Base-by-base conservation (phyloP, 2,329 filamentous ascomycete genomes). In the Lasiodiplodia citricola region DNA sequence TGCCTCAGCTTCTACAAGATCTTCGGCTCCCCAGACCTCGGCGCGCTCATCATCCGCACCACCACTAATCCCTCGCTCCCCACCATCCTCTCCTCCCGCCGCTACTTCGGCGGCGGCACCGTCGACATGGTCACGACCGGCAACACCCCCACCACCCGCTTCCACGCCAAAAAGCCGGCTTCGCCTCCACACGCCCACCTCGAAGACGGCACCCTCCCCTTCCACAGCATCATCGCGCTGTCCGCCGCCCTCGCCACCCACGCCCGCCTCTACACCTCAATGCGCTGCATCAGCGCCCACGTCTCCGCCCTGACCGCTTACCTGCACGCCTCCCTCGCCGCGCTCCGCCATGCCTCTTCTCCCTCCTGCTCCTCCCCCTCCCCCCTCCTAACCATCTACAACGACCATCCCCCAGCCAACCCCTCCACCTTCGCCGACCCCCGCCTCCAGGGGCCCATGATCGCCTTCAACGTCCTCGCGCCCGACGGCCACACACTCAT, bases 1-100 rank as follows among this genome's bases (percentile, higher is more conserved):
- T 91, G 93, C 0, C 75, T 97, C 56, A 97, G 94, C 79, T 90
- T 98, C 72, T 96, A 97, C 82, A 99, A 98, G 79, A 94, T 97
- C 21, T 98, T 98, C 78, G 95, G 96, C 1, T 97, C 97, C 72
- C 95, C 95, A 0, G 93, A 97, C 77, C 83, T 98, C 2, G 95
- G 95, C 1, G 94, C 90, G 1, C 81, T 98, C 69, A 89, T 98
- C 38, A 89, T 98, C 16, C 89, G 91, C 55, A 93, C 92, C 73
- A 85, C 87, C 44, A 64, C 80, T 25, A 25, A 25, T 83, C 67
- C 82, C 87, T n/a, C 41, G 6, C 87, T 91, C 14, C 87, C 87
- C 11, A 78, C 85, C 50, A 76, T 91, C 2, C 89, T 97, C 58
- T 82, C 86, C 37, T 83, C 84, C 51, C 88, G 93, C 51, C 85